These are phyloP conservation scores for Cubamyces lactineus DNA, from an alignment of 768 basidiomycete species.

Conservation along the genomic window DNA sequence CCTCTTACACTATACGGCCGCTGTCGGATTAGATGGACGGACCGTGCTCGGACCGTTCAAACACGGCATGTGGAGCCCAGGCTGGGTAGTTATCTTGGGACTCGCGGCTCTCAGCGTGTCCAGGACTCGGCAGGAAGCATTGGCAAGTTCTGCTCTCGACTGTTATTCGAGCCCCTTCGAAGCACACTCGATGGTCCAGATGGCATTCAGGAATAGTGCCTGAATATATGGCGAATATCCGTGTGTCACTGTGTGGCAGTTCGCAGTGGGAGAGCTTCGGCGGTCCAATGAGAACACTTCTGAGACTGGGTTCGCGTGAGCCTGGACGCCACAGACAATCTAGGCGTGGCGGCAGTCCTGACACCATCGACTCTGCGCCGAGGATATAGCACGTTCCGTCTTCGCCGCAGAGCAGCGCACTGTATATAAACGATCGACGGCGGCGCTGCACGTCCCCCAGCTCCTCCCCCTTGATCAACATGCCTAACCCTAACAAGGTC, in stretches of 20 bases:
- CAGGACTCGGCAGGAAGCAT: too few relatives aligned
- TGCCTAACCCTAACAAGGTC: conserved; percentile 31
- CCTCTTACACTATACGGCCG: too few relatives aligned
- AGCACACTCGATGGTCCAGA: neutral
- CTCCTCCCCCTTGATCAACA: conserved; percentile 3
- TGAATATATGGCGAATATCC: too few relatives aligned
- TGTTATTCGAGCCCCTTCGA: conserved; percentile 1
- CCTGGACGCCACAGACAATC: conserved; percentile 2
- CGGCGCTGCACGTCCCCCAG: neutral
- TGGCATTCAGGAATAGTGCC: neutral
- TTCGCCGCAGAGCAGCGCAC: neutral
- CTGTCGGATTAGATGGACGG: neutral
- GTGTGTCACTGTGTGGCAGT: too few relatives aligned
- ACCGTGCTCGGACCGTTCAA: conserved; percentile 1
- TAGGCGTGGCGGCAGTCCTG: neutral
- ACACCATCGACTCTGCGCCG: neutral
- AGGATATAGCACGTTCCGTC: neutral
- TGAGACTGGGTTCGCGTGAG: conserved; percentile 1
- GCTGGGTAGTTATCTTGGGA: too few relatives aligned
- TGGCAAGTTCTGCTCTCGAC: conserved; percentile 1
- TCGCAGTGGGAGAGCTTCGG: neutral
- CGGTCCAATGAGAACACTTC: neutral
- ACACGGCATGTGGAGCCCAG: too few relatives aligned
- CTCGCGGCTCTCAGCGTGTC: too few relatives aligned
- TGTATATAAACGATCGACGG: neutral